phyloP scores from a whole-genome alignment of 2,329 filamentous ascomycete species.

The Exutisphaerella laricina region DNA sequence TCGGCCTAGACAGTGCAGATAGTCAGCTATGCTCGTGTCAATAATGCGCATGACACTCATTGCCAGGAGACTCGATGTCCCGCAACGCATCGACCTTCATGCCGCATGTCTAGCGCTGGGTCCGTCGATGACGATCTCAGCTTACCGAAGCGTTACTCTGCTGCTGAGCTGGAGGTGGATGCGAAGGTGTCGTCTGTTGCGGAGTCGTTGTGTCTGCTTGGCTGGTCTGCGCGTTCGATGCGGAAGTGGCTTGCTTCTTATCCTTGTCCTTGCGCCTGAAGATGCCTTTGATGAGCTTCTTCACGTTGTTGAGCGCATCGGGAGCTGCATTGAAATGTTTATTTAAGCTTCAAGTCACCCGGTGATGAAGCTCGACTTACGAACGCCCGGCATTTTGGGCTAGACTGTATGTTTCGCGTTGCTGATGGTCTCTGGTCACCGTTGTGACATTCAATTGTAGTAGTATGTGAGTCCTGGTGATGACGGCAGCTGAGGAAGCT shows the following conservation, averaged over 20 bases:
- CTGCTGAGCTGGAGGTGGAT: slow-evolving; percentile 1
- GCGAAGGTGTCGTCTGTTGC: slow-evolving; percentile 3
- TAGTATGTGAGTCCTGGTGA: no score
- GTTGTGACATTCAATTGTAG: neutral
- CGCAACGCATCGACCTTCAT: no score
- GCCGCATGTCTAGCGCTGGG: no score
- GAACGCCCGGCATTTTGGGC: slow-evolving; percentile 20
- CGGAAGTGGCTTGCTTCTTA: slow-evolving; percentile 13
- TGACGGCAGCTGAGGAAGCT: neutral
- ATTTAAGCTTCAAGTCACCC: slow-evolving; percentile 6
- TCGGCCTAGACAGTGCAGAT: no score
- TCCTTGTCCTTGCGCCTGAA: slow-evolving; percentile 20
- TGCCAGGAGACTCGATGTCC: no score
- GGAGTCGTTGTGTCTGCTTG: slow-evolving; percentile 9
- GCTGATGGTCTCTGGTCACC: neutral
- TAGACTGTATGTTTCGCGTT: neutral
- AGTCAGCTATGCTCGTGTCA: no score
- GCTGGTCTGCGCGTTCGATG: neutral
- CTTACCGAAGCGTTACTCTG: no score
- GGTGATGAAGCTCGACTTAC: slow-evolving; percentile 10
- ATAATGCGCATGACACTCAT: no score
- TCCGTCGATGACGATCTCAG: no score
- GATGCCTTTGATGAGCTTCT: slow-evolving; percentile 21
- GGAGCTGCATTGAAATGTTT: slow-evolving; percentile 15
- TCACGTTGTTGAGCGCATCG: slow-evolving; percentile 23